Conservation (phyloP, 139 green algal species). For the Coelastrella sp. region DNA sequence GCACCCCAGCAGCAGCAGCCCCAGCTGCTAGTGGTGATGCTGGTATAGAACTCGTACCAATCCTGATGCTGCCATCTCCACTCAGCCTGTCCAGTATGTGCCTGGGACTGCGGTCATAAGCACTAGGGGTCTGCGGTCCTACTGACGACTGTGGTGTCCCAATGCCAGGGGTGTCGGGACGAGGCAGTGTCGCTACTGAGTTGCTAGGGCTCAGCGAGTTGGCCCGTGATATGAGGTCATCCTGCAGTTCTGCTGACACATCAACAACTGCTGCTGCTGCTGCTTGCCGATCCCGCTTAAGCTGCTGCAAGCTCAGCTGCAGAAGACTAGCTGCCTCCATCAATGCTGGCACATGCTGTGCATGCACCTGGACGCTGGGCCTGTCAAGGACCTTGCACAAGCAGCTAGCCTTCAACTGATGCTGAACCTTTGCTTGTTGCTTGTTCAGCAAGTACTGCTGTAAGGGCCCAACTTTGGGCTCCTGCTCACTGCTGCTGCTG, state of each 20-base stretch:
- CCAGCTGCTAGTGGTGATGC: neutral
- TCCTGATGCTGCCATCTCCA: neutral
- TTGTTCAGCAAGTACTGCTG: neutral
- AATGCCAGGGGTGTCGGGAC: conserved; percentile 21
- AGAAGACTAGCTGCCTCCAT: neutral
- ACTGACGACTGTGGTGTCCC: neutral
- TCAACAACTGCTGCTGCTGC: conserved; percentile 2
- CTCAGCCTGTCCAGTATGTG: neutral
- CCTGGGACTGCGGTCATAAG: neutral
- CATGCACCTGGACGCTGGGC: conserved; percentile 1
- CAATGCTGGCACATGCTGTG: neutral
- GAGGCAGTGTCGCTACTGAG: conserved; percentile 8
- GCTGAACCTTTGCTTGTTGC: conserved; percentile 4
- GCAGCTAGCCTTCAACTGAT: conserved; percentile 22
- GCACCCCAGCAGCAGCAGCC: neutral
- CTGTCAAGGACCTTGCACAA: neutral
- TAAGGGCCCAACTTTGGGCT: neutral
- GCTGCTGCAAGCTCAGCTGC: neutral
- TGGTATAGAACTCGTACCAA: neutral
- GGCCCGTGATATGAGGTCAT: neutral
- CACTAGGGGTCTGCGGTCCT: neutral
- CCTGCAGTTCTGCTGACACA: neutral
- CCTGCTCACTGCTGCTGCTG: neutral
- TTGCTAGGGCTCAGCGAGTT: conserved; percentile 1
- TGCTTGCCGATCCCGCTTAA: neutral